These are phyloP conservation scores for Salix caprea DNA, from an alignment of 345 rosid species.

Conservation along the genomic window DNA sequence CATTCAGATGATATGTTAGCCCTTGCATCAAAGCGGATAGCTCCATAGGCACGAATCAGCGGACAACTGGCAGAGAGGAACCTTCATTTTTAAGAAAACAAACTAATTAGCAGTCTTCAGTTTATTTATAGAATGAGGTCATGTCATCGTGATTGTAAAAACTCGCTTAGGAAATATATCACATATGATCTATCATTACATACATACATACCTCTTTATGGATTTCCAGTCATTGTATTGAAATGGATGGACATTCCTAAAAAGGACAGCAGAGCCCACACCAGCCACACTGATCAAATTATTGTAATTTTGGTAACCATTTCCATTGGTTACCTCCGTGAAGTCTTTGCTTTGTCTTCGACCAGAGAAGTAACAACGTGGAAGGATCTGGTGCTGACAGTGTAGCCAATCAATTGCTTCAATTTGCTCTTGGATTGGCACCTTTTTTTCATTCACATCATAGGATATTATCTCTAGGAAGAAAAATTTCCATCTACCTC, in stretches of 20 bases:
- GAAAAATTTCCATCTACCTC: no score
- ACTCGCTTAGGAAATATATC: no score
- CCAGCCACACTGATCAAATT: constrained; percentile 69
- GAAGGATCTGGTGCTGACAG: constrained; percentile 56
- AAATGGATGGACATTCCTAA: constrained; percentile 60
- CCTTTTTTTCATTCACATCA: constrained; percentile 28
- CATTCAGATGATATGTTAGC: constrained; percentile 59
- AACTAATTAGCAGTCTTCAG: not conserved
- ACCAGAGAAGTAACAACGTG: constrained; percentile 74
- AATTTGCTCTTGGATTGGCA: constrained; percentile 51
- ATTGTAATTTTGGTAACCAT: constrained; percentile 13
- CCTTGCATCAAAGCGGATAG: constrained; percentile 69
- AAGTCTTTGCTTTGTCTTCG: constrained; percentile 30
- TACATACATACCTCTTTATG: constrained; percentile 51
- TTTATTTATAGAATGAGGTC: no score
- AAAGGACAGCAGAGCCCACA: constrained; percentile 73
- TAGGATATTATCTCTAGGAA: not conserved
- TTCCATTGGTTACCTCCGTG: constrained; percentile 33
- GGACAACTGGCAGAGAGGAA: constrained; percentile 63
- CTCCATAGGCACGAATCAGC: constrained; percentile 85
- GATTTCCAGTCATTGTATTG: constrained; percentile 74
- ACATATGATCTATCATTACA: no score
- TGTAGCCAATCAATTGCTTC: constrained; percentile 84
- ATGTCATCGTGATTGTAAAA: no score
- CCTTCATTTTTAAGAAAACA: constrained; percentile 30